These are phyloP conservation scores for Coffea canephora DNA, from an alignment of 257 asterid species.

Conservation along the genomic window DNA sequence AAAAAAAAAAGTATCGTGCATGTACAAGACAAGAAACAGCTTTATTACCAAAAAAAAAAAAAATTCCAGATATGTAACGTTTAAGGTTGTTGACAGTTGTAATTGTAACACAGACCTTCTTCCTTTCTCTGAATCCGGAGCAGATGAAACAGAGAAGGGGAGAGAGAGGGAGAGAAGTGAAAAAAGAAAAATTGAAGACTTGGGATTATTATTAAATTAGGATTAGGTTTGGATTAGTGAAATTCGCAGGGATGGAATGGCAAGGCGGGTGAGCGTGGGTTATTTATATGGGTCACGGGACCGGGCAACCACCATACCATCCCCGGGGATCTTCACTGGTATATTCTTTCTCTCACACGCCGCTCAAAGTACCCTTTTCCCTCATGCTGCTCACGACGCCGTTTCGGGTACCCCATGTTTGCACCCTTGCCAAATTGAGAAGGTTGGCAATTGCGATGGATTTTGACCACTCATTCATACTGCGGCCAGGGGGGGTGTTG, in stretches of 20 bases:
- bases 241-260: not conserved
- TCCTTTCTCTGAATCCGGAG: not conserved
- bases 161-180: not conserved
- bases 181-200: too few species aligned
- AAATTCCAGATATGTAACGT: not conserved
- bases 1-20: not conserved
- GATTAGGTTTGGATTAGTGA: too few species aligned
- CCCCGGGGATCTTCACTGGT: slow-evolving; percentile 27
- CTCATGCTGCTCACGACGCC: not conserved
- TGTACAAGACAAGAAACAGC: not conserved
- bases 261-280: not conserved
- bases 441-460: not conserved
- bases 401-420: too few species aligned
- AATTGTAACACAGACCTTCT: slow-evolving; percentile 5
- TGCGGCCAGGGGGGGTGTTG: too few species aligned
- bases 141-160: not conserved
- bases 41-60: not conserved
- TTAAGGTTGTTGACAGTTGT: not conserved
- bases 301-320: not conserved
- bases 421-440: not conserved
- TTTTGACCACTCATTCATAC: not conserved
- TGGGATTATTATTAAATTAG: not conserved
- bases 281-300: slow-evolving; percentile 13
- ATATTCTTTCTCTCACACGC: slow-evolving; percentile 30
- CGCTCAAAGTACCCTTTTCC: slow-evolving; percentile 8